A percentile compares a stretch with the other conserved stretches of the same genome.
Conservation (phyloP, 768 basidiomycete genomes). For the Tulasnella sp. region DNA sequence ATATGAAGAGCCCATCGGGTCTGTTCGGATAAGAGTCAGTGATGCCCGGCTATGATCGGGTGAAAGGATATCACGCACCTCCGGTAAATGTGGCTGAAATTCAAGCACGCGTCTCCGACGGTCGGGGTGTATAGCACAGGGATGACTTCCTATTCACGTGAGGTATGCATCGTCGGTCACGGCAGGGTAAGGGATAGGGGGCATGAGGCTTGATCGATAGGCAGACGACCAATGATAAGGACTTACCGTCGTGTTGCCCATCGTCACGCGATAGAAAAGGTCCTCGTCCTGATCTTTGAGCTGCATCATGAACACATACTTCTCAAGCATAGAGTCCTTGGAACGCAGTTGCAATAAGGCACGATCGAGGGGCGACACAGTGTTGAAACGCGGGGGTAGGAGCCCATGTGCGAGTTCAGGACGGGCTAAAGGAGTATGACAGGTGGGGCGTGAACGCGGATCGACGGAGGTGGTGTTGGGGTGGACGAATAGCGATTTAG, state of each 20-base stretch:
- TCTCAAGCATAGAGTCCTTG: slow-evolving; percentile 64
- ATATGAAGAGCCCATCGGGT: slow-evolving; percentile 40
- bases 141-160: slow-evolving; percentile 39
- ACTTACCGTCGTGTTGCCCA: slow-evolving; percentile 56
- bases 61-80: slow-evolving; percentile 22
- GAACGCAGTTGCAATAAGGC: slow-evolving; percentile 62
- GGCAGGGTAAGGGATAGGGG: neutral
- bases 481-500: neutral
- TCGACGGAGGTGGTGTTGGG: neutral
- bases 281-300: slow-evolving; percentile 61
- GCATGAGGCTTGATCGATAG: neutral
- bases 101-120: slow-evolving; percentile 82
- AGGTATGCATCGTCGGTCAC: no score
- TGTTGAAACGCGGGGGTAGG: slow-evolving; percentile 48
- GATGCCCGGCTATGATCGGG: neutral
- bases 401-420: slow-evolving; percentile 43
- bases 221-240: neutral
- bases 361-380: slow-evolving; percentile 43
- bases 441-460: neutral
- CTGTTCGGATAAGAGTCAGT: slow-evolving; percentile 41
- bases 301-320: slow-evolving; percentile 73
- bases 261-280: slow-evolving; percentile 70
- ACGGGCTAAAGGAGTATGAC: slow-evolving; percentile 28
- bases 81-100: slow-evolving; percentile 70
- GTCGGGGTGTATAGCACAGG: slow-evolving; percentile 90